Conservation (phyloP, 2,329 filamentous ascomycete genomes). For the Akanthomyces dipterigenus region DNA sequence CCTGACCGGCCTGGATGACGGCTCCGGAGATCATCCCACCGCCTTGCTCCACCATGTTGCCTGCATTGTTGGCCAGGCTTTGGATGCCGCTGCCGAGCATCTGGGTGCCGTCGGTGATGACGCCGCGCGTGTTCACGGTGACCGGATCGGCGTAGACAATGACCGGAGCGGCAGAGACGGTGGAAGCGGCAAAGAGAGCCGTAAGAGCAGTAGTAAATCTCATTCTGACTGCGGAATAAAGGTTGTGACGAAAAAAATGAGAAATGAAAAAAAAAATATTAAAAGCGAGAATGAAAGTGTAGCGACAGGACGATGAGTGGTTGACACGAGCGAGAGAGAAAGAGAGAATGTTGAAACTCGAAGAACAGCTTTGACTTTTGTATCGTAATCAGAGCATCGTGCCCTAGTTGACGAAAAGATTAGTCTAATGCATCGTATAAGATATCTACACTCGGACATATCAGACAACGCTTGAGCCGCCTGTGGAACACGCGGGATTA, state of each 20-base stretch:
- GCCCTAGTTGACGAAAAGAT: background rate
- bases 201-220: background rate
- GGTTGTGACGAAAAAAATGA: background rate
- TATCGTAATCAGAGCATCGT: background rate
- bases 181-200: background rate
- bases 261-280: background rate
- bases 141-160: background rate
- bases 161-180: background rate
- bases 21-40: background rate
- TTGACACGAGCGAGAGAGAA: background rate
- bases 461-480: background rate
- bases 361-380: background rate
- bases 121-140: background rate
- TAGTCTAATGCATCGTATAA: background rate
- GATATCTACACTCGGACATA: background rate
- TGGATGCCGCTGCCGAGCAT: background rate
- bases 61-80: background rate
- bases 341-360: background rate
- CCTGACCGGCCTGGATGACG: background rate
- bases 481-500: background rate
- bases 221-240: background rate
- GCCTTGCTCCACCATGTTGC: background rate
- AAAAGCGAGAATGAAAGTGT: too few relatives aligned
- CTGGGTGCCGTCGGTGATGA: background rate
- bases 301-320: too few relatives aligned